phyloP scores from a whole-genome alignment of 2,329 filamentous ascomycete species.

The Nannizzia gypsea region DNA sequence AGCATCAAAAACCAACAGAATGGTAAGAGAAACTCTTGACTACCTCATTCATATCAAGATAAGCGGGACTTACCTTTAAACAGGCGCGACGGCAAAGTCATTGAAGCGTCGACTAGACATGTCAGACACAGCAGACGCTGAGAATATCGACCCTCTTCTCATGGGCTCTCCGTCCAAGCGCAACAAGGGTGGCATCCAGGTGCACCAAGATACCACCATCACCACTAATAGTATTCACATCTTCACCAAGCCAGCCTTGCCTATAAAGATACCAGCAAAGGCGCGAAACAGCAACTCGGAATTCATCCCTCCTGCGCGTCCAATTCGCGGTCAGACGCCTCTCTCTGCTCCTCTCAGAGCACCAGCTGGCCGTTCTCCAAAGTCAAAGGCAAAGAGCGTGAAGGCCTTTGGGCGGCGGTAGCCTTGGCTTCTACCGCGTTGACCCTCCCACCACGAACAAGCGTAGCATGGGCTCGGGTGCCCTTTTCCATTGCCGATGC shows the following conservation, averaged over 20 bases:
- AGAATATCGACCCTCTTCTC: conserved; percentile 47
- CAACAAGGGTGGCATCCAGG: conserved; percentile 21
- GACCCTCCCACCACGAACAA: conserved; percentile 51
- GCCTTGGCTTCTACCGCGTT: conserved; percentile 54
- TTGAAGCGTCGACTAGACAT: conserved; percentile 38
- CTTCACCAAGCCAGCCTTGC: conserved; percentile 12
- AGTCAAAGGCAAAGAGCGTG: conserved; percentile 49
- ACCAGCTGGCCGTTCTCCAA: conserved; percentile 72
- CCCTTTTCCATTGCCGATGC: conserved; percentile 81
- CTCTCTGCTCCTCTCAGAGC: conserved; percentile 47
- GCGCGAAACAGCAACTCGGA: not conserved
- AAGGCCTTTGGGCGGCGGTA: conserved; percentile 59
- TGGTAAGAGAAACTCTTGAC: conserved; percentile 9
- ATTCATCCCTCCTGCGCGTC: conserved; percentile 11
- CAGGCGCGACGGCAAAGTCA: conserved; percentile 22
- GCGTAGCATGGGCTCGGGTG: conserved; percentile 37
- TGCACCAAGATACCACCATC: not conserved
- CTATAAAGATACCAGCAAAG: not conserved
- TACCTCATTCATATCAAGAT: not conserved
- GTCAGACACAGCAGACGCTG: conserved; percentile 40
- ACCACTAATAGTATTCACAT: not conserved
- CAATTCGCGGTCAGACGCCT: conserved; percentile 28
- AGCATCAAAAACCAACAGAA: conserved; percentile 33
- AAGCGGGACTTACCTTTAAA: not conserved
- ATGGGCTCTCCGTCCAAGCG: conserved; percentile 40